phyloP scores from a whole-genome alignment of 2,329 filamentous ascomycete genomes.

The Ambrosiella xylebori region DNA sequence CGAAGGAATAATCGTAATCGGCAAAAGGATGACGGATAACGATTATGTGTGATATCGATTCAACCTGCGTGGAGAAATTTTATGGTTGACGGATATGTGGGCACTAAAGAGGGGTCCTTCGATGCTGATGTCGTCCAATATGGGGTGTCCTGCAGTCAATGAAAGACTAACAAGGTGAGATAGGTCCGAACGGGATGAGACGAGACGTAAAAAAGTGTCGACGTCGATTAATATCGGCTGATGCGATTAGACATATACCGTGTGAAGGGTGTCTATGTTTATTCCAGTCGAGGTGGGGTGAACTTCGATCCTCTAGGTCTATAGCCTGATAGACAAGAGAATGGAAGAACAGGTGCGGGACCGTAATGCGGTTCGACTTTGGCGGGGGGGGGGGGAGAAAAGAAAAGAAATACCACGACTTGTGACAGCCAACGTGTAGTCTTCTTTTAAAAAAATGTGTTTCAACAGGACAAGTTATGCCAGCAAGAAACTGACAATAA shows the following conservation, averaged over 20 bases:
- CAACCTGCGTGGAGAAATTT: neutral
- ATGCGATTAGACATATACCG: neutral
- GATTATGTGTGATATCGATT: neutral
- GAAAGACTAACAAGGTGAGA: neutral
- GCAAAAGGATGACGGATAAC: neutral
- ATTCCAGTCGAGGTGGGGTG: neutral
- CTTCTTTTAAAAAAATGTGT: conserved; percentile 10
- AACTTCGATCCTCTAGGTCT: conserved; percentile 10
- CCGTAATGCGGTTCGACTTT: neutral
- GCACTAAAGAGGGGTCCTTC: neutral
- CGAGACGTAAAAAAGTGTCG: neutral
- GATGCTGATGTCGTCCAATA: neutral
- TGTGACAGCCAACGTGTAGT: conserved; percentile 8
- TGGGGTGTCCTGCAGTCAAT: neutral
- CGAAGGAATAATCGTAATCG: neutral
- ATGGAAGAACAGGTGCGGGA: conserved; percentile 1
- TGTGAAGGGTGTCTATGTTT: neutral
- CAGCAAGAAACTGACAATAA: conserved; percentile 14
- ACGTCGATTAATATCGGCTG: neutral
- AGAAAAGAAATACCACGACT: conserved; percentile 10
- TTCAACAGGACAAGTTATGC: conserved; percentile 14
- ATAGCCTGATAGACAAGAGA: conserved; percentile 13
- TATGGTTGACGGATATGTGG: neutral
- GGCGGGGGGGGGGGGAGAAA: neutral
- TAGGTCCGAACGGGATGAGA: neutral